Evolutionary conservation across 495 filamentous ascomycete species (phyloP), one percentile per base, ranked within the genome.

Genomic region (Penicillium verhagenii): DNA sequence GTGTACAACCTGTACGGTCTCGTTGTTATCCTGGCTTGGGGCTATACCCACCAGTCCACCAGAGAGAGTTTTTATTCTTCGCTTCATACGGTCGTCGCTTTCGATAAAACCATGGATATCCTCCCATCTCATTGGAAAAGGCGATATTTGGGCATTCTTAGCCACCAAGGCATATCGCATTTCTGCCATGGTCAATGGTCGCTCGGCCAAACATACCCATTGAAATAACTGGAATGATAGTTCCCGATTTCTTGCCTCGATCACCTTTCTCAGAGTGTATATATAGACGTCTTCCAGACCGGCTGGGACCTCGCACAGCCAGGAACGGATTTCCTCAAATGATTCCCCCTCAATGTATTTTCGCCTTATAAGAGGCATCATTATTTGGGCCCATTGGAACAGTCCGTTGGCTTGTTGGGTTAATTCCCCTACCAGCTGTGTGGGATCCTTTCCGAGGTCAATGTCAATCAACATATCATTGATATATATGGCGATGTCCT

Each of bases 131-230:
- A 26, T 28, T 20, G 31, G 19, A 16, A 31, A 5, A 6, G 0
- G 35, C 18, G 45, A 16, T 49, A 11, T 19, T 13, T 25, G 23
- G 0, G 25, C 45, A 23, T 49, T 55, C n/a, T 43, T 42, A 24
- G 19, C 45, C 1, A 35, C 45, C 18, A 59, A 29, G 3, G 56
- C 50, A 50, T 50, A 59, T 29, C 52, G 56, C 56, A 54, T 50
- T 47, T 59, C 50, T 1, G 26, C 24, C 45, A 59, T 46, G 28
- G 52, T 50, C 45, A 59, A 46, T 2, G 56, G 56, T 39, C 49
- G 20, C 43, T 59, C 51, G 6, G 50, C 51, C 20, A 59, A 46
- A 23, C 28, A 51, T n/a, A 60, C 43, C 58, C 58, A 60, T 47
- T 56, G 58, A 38, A 60, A 56, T 0, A 56, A 38, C 9, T 50